These are phyloP conservation scores for Pelargonium australe DNA, from an alignment of 441 rosid genomes.

Conservation along the genomic window DNA sequence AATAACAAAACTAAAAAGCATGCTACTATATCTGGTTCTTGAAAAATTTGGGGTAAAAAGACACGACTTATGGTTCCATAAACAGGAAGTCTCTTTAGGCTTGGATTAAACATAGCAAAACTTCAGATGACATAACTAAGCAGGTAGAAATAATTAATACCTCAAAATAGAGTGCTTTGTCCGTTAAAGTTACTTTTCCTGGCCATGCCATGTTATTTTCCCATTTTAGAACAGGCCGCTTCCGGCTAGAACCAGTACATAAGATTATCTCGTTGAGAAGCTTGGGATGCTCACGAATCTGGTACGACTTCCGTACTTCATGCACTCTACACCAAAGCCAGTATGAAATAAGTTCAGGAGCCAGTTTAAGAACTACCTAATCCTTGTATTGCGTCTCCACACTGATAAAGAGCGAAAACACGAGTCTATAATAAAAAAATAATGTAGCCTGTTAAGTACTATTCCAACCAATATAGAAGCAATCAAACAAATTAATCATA, in stretches of 20 bases:
- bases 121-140: conserved; percentile 1
- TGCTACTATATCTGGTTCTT: no score
- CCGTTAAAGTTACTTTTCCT: conserved; percentile 77
- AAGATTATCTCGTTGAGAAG: conserved; percentile 59
- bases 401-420: neutral
- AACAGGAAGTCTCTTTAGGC: no score
- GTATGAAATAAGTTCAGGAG: conserved; percentile 27
- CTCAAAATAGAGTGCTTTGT: conserved; percentile 88
- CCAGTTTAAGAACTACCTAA: neutral
- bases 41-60: no score
- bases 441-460: no score
- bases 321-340: conserved; percentile 69
- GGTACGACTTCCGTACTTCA: conserved; percentile 68
- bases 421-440: no score
- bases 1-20: no score
- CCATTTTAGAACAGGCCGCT: conserved; percentile 92
- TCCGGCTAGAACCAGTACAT: conserved; percentile 76
- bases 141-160: conserved; percentile 32
- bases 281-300: conserved; percentile 42
- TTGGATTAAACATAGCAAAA: neutral
- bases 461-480: neutral
- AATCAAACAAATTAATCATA: neutral
- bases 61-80: no score
- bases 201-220: conserved; percentile 95
- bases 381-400: neutral